A percentile compares a stretch with the other conserved stretches of the same genome.
Evolutionary conservation across 495 filamentous ascomycete genomes (phyloP).

Genomic region (Neurospora terricola): DNA sequence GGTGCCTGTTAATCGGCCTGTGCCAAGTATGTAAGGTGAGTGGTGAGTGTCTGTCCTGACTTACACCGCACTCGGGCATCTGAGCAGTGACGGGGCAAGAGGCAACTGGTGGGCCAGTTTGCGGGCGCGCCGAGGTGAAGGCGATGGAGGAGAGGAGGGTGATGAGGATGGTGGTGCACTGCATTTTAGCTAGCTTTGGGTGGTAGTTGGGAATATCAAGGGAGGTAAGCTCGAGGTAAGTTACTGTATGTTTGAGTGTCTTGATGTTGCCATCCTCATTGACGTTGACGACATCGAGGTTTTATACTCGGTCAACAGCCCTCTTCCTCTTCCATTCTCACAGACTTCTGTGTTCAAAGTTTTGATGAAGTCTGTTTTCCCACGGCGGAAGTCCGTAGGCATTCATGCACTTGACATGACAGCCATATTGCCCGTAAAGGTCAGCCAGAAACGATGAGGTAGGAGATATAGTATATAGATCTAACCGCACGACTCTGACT

Average conservation of each 20-base stretch:
- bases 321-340: not conserved
- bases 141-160: not conserved
- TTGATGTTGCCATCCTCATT: not conserved
- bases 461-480: not conserved
- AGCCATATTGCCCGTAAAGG: not conserved
- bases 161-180: not conserved
- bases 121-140: not conserved
- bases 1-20: not conserved
- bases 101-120: not conserved
- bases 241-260: too few relatives aligned
- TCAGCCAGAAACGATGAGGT: not conserved
- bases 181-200: constrained; percentile 1
- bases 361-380: not conserved
- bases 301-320: not conserved
- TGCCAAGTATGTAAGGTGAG: not conserved
- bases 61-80: constrained; percentile 7
- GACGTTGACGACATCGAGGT: not conserved
- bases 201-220: not conserved
- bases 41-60: not conserved
- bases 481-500: not conserved
- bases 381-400: not conserved
- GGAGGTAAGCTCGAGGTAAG: too few relatives aligned
- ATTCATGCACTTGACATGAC: not conserved
- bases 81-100: not conserved
- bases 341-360: not conserved